Percentiles rank a stretch among this genome's conserved stretches.
These are phyloP conservation scores for Neoboletus brunneissimus DNA, from an alignment of 768 basidiomycete species.

Conservation along the genomic window DNA sequence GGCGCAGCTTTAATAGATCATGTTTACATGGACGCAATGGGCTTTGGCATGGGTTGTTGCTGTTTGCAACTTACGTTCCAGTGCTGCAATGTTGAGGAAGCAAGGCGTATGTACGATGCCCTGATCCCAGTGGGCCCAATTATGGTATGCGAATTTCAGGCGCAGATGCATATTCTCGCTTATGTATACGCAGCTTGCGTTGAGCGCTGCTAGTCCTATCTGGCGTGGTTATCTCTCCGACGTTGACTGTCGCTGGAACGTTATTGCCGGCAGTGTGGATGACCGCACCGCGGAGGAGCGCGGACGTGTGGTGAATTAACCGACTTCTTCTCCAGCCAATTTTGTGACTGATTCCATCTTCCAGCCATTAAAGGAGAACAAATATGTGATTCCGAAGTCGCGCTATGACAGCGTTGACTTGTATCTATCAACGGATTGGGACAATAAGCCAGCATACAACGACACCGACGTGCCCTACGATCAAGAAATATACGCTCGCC, in stretches of 20 bases:
- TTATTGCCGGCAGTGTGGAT: conserved; percentile 97
- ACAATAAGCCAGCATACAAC: conserved; percentile 91
- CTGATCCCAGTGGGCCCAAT: conserved; percentile 93
- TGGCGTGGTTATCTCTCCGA: conserved; percentile 95
- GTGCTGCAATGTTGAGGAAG: conserved; percentile 90
- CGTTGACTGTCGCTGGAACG: conserved; percentile 98
- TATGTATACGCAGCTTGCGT: conserved; percentile 63
- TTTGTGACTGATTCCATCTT: conserved; percentile 2
- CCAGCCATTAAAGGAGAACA: conserved; percentile 74
- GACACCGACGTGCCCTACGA: conserved; percentile 84
- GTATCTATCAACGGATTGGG: conserved; percentile 85
- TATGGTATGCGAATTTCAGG: conserved; percentile 54
- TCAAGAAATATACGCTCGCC: conserved; percentile 63
- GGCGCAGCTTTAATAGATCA: conserved; percentile 88
- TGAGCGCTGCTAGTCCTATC: conserved; percentile 91
- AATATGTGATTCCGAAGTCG: conserved; percentile 88
- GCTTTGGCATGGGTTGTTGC: conserved; percentile 99
- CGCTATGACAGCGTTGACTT: conserved; percentile 95
- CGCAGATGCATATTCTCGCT: background rate
- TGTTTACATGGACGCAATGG: conserved; percentile 99
- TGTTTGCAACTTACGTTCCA: conserved; percentile 98
- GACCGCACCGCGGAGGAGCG: conserved; percentile 96
- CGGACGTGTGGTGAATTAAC: conserved; percentile 62
- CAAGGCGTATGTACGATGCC: conserved; percentile 93
- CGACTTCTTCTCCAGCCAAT: conserved; percentile 6